Evolutionary conservation across 371 early-diverging fungal species (phyloP), one percentile per base, ranked within the genome.

Genomic region (Mucor piriformis): DNA sequence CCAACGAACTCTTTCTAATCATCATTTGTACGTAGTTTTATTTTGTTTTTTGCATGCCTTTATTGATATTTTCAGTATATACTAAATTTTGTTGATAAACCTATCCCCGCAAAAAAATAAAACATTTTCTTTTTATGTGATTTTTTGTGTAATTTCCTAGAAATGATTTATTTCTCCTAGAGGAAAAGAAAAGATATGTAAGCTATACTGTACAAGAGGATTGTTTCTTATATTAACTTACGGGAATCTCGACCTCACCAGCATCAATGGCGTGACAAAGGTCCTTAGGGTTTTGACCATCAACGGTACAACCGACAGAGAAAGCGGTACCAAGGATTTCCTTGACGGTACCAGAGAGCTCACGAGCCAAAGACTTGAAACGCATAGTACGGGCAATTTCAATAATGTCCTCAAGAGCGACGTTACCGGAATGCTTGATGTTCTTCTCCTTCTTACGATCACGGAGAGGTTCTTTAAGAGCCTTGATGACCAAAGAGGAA

Each of bases 361-460:
- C 81, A 74, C 83, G 84, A 55, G 97, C 93, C 67, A 89, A 77
- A 64, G 98, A 97, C 91, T 95, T 98, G 88, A 65, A 79, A 61
- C 91, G 89, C 93, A 97, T 95, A 77, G 88, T 92, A 76, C 95
- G 94, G 69, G 99, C 99, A 73, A 99, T 89, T 70, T 97, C 96
- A 67, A 97, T 89, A 63, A 99, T 87, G 62, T 96, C 93, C 59
- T 92, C 91, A 43, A 98, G 75, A 57, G 93, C 66, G 68, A 96
- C 81, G 89, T 96, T 95, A 61, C 96, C 96, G 69, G 76, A 81
- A 91, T 98, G 97, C 88, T 94, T 91, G 83, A 96, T 95, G 92
- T 99, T 99, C 92, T 99, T 99, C 81, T 99, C 99, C 95, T 99
- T 99, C 94, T 99, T 99, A 82, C 94, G 91, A 86, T 99, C 99